Conservation (phyloP, 2,329 filamentous ascomycete genomes). For the Escovopsis sp. region DNA sequence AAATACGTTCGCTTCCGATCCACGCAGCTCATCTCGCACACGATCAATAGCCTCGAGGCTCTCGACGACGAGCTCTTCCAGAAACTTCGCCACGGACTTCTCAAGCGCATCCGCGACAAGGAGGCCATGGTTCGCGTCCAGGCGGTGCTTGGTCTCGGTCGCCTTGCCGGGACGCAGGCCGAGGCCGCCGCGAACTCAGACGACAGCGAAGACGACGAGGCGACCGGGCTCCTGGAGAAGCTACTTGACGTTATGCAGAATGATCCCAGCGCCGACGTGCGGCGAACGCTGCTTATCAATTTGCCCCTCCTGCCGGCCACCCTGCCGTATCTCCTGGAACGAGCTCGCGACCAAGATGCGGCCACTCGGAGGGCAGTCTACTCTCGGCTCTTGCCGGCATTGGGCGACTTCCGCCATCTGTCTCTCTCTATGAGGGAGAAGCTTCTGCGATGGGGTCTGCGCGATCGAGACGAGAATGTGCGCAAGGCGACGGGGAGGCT, state of each 20-base stretch:
- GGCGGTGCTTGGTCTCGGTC: constrained; percentile 77
- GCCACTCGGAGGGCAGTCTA: constrained; percentile 76
- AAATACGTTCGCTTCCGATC: constrained; percentile 82
- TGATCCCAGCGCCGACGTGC: constrained; percentile 85
- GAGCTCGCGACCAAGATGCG: constrained; percentile 77
- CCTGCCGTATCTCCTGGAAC: constrained; percentile 74
- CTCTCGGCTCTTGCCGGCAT: constrained; percentile 65
- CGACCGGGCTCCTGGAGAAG: constrained; percentile 61
- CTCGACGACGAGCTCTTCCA: constrained; percentile 88
- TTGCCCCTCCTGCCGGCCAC: constrained; percentile 74
- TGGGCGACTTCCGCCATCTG: constrained; percentile 88
- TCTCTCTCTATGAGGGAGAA: constrained; percentile 93
- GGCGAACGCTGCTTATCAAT: constrained; percentile 75
- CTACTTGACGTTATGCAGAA: constrained; percentile 82
- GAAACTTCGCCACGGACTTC: constrained; percentile 59
- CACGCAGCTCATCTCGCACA: constrained; percentile 77
- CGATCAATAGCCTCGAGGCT: constrained; percentile 82
- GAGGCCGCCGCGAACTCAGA: constrained; percentile 57
- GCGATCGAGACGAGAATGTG: constrained; percentile 87
- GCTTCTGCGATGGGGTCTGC: constrained; percentile 81
- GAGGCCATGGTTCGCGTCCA: constrained; percentile 85
- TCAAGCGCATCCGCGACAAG: constrained; percentile 84
- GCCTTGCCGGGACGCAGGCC: constrained; percentile 63
- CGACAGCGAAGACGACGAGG: constrained; percentile 46
- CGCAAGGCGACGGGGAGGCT: constrained; percentile 79